Evolutionary conservation across 129 eudicot genomes (phyloP).

Genomic region (Sambucus nigra): DNA sequence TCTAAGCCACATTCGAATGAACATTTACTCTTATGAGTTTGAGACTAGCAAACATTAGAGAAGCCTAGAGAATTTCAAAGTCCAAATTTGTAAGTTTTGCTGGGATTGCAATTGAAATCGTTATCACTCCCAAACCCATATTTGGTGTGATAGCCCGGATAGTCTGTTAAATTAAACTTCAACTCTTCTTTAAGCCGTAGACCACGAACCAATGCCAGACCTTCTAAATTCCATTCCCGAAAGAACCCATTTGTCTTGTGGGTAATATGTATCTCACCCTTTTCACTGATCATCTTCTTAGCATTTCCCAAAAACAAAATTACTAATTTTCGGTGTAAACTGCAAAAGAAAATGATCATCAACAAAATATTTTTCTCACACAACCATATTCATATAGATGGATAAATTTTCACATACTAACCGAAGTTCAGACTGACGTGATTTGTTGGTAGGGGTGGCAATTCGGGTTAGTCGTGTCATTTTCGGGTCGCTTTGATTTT

Average conservation of each 20-base stretch:
- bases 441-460: no score
- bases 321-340: conserved; percentile 13
- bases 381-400: neutral
- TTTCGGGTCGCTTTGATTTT: no score
- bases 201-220: neutral
- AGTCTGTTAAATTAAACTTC: conserved; percentile 7
- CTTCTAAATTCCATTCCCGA: conserved; percentile 10
- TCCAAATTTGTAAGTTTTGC: conserved; percentile 32
- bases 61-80: no score
- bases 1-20: no score
- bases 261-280: conserved; percentile 29
- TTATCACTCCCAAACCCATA: conserved; percentile 28
- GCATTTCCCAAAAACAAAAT: conserved; percentile 20
- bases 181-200: conserved; percentile 11
- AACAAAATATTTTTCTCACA: neutral
- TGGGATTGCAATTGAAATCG: conserved; percentile 21
- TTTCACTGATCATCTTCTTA: conserved; percentile 12
- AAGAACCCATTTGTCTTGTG: conserved; percentile 20
- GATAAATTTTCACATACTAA: neutral
- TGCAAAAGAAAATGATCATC: conserved; percentile 5
- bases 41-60: no score
- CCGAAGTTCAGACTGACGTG: conserved; percentile 11
- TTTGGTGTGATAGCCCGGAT: conserved; percentile 26
- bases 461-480: no score
- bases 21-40: no score